A percentile compares a stretch with the other conserved stretches of the same genome.
These are phyloP conservation scores for Zygotorulaspora mrakii DNA, from an alignment of 1,139 yeast species.

Conservation along the genomic window DNA sequence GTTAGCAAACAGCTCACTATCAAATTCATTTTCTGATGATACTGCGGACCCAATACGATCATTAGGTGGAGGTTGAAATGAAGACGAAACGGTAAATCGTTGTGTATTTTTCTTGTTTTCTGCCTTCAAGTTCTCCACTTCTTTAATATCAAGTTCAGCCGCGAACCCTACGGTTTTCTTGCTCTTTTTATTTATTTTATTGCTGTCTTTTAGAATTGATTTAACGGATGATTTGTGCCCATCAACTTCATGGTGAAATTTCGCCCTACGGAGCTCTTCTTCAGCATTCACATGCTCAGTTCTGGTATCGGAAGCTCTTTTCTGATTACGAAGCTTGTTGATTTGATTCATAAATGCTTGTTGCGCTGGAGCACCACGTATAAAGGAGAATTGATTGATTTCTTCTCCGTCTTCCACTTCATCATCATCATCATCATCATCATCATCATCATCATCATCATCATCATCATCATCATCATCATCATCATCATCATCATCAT, in stretches of 20 bases:
- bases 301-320: neutral
- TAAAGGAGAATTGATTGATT: conserved; percentile 19
- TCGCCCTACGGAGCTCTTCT: too few relatives aligned
- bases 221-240: too few relatives aligned
- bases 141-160: conserved; percentile 50
- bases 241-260: too few relatives aligned
- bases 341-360: conserved; percentile 34
- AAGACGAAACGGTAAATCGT: conserved; percentile 16
- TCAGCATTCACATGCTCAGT: neutral
- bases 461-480: conserved; percentile 41
- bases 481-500: conserved; percentile 35
- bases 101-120: conserved; percentile 42
- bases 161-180: conserved; percentile 53
- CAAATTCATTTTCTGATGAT: conserved; percentile 26
- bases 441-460: conserved; percentile 29
- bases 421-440: conserved; percentile 38
- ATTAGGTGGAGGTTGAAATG: conserved; percentile 5
- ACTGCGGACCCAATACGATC: too few relatives aligned
- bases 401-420: conserved; percentile 35
- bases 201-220: conserved; percentile 23
- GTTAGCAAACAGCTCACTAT: conserved; percentile 33
- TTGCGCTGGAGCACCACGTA: conserved; percentile 30
- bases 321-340: conserved; percentile 23
- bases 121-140: conserved; percentile 55
- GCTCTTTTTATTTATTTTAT: conserved; percentile 14